phyloP scores from a whole-genome alignment of 495 filamentous ascomycete genomes.

The Neurospora sp. region DNA sequence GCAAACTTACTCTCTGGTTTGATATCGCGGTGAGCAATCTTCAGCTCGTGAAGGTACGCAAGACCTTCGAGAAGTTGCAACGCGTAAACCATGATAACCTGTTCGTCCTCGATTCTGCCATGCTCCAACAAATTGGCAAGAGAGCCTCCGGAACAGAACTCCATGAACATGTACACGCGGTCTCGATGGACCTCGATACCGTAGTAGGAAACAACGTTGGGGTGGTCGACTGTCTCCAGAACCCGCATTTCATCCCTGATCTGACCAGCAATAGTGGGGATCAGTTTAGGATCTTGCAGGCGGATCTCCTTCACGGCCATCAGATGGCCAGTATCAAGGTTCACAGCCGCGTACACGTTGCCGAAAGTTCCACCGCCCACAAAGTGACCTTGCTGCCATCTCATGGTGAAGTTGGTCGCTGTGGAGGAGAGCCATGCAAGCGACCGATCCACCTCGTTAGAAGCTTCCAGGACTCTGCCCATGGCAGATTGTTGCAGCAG shows the following conservation, averaged over 20 bases:
- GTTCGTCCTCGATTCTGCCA: constrained; percentile 94
- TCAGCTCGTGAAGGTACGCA: constrained; percentile 82
- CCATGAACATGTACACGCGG: constrained; percentile 99
- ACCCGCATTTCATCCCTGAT: constrained; percentile 97
- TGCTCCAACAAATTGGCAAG: constrained; percentile 87
- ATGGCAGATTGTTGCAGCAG: constrained; percentile 83
- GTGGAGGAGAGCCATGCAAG: constrained; percentile 88
- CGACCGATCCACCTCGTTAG: constrained; percentile 89
- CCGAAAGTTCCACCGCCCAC: constrained; percentile 96
- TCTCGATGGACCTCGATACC: constrained; percentile 97
- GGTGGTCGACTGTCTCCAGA: constrained; percentile 87
- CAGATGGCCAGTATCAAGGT: constrained; percentile 85
- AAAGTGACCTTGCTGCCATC: constrained; percentile 97
- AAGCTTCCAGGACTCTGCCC: constrained; percentile 83
- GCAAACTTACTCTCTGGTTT: constrained; percentile 80
- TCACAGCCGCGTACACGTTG: constrained; percentile 94
- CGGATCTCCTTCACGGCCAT: constrained; percentile 99
- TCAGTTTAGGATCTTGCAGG: constrained; percentile 90
- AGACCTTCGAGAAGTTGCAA: constrained; percentile 92
- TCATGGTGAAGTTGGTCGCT: constrained; percentile 84
- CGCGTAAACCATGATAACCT: constrained; percentile 95
- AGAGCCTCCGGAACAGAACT: constrained; percentile 93
- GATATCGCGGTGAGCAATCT: constrained; percentile 93
- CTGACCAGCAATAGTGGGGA: constrained; percentile 83
- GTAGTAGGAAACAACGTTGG: constrained; percentile 95